Conservation (phyloP, 1,284 basidiomycete species). For the Tremellales sp. region DNA sequence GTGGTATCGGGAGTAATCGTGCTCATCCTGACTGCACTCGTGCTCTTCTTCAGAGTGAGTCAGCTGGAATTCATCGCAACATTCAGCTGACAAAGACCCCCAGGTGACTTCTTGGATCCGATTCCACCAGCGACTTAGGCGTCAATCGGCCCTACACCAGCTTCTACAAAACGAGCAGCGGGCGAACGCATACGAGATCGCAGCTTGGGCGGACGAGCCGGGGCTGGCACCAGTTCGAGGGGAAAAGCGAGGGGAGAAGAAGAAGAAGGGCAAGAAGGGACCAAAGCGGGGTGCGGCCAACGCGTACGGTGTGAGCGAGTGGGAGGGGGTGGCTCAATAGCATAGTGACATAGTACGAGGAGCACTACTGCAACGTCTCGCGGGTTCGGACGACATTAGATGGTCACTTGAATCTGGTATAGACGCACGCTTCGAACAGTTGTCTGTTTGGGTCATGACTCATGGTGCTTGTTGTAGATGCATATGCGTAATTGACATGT, state of each 20-base stretch:
- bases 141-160: constrained; percentile 24
- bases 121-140: constrained; percentile 29
- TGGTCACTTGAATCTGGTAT: no score
- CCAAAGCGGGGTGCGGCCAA: constrained; percentile 38
- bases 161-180: constrained; percentile 30
- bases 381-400: no score
- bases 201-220: constrained; percentile 43
- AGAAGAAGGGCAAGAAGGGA: constrained; percentile 20
- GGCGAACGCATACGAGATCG: constrained; percentile 41
- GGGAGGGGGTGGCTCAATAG: constrained; percentile 36
- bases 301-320: constrained; percentile 42
- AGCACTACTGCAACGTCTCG: no score
- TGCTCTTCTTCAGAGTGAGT: constrained; percentile 40
- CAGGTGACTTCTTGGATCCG: constrained; percentile 41
- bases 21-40: constrained; percentile 27
- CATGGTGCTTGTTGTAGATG: no score
- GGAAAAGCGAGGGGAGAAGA: background rate
- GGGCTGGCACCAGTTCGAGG: constrained; percentile 25
- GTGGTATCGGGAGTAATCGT: constrained; percentile 44
- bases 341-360: no score
- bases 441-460: no score
- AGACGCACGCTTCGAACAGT: no score
- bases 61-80: background rate
- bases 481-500: no score
- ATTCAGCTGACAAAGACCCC: constrained; percentile 1